These are phyloP conservation scores for Xylaria palmicola DNA, from an alignment of 495 filamentous ascomycete genomes.

Conservation along the genomic window DNA sequence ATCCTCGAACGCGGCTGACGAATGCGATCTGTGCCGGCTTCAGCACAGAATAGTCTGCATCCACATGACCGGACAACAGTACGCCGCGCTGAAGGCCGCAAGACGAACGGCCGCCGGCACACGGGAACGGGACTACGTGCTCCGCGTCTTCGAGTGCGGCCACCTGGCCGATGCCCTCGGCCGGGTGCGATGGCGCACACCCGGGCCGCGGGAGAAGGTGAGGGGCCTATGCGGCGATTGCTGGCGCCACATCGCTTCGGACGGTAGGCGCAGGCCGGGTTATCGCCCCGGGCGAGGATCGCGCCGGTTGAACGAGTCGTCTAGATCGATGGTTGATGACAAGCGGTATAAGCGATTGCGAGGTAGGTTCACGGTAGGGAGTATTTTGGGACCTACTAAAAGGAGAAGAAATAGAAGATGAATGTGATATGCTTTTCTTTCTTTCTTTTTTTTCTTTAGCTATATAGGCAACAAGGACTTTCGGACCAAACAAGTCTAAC, in stretches of 20 bases:
- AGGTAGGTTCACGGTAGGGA: not conserved
- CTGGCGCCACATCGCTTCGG: not conserved
- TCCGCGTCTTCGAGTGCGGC: constrained; percentile 5
- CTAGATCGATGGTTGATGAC: not conserved
- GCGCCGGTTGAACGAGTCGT: not conserved
- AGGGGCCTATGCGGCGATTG: not conserved
- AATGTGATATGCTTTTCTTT: no score
- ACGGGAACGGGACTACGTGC: not conserved
- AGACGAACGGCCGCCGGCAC: not conserved
- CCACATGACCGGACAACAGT: not conserved
- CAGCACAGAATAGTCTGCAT: not conserved
- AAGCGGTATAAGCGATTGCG: not conserved
- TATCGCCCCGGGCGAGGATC: not conserved
- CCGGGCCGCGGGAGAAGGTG: not conserved
- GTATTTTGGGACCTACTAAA: not conserved
- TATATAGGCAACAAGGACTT: no score
- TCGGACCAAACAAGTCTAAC: no score
- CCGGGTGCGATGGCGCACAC: not conserved
- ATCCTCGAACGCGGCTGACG: not conserved
- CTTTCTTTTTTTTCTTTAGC: no score
- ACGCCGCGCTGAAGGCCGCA: not conserved
- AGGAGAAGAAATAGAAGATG: not conserved
- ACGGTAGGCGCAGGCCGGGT: not conserved
- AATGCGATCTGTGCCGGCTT: not conserved
- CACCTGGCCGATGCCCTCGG: not conserved